These are phyloP conservation scores for Fraxinus sp. DNA, from an alignment of 305 asterid genomes.

Conservation along the genomic window DNA sequence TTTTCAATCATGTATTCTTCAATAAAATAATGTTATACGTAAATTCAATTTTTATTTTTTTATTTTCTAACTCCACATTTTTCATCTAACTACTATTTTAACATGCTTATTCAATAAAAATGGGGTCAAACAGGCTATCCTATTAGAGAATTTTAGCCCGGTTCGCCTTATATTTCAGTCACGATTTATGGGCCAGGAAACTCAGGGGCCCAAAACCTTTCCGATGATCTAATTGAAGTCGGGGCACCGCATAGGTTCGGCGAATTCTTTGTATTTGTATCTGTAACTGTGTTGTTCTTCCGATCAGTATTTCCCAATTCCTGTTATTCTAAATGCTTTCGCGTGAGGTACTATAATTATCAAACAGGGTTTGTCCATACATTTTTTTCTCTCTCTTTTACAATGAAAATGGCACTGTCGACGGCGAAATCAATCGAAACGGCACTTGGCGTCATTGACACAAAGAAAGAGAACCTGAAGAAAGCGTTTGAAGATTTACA, in stretches of 20 bases:
- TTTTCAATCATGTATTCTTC: too few species aligned
- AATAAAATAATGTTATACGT: too few species aligned
- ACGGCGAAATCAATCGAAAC: constrained; percentile 35
- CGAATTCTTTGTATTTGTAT: background rate
- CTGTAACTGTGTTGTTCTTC: background rate
- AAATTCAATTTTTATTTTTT: too few species aligned
- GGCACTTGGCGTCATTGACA: constrained; percentile 42
- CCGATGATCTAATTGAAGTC: background rate
- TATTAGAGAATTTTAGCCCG: background rate
- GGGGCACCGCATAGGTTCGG: background rate
- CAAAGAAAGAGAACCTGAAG: constrained; percentile 41
- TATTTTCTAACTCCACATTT: too few species aligned
- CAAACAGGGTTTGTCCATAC: background rate
- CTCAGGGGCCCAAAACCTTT: background rate
- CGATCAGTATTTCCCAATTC: background rate
- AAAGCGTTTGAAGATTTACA: constrained; percentile 40
- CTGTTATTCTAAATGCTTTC: background rate
- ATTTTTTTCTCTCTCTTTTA: background rate
- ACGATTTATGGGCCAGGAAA: background rate
- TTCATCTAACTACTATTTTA: too few species aligned
- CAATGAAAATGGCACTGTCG: constrained; percentile 30
- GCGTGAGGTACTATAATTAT: background rate
- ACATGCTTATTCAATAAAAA: too few species aligned
- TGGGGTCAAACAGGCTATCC: background rate
- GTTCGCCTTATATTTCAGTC: background rate